These are phyloP conservation scores for Neonectria neomacrospora DNA, from an alignment of 2,329 filamentous ascomycete genomes.

Conservation along the genomic window DNA sequence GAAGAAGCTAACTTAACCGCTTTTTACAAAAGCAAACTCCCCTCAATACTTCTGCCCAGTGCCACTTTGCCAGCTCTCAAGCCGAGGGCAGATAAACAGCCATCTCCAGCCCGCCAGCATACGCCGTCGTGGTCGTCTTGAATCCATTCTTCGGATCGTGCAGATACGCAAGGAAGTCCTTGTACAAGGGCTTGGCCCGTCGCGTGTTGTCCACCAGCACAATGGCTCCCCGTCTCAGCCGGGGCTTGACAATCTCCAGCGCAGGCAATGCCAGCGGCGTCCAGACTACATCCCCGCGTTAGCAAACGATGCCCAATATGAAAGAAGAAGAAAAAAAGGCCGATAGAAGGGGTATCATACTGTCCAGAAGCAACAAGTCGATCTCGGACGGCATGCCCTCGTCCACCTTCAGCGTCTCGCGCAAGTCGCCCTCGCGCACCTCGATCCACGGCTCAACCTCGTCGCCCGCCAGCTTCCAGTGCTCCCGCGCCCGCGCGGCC, in stretches of 20 bases:
- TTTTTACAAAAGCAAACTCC: neutral
- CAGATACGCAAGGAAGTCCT: slow-evolving; percentile 60
- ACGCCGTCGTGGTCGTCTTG: slow-evolving; percentile 51
- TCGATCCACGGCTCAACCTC: slow-evolving; percentile 65
- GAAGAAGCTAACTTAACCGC: neutral
- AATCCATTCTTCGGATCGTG: slow-evolving; percentile 60
- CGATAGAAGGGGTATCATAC: slow-evolving; percentile 54
- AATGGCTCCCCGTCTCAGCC: slow-evolving; percentile 58
- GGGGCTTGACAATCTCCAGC: slow-evolving; percentile 59
- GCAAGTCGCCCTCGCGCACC: slow-evolving; percentile 66
- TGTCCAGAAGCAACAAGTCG: slow-evolving; percentile 71
- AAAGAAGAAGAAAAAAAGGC: neutral
- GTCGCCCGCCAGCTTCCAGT: slow-evolving; percentile 65
- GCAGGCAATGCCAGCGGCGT: slow-evolving; percentile 64
- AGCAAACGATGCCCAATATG: slow-evolving; percentile 11
- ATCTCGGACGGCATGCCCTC: slow-evolving; percentile 56
- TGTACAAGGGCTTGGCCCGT: slow-evolving; percentile 53
- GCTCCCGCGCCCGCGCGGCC: slow-evolving; percentile 59
- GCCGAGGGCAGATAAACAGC: slow-evolving; percentile 38
- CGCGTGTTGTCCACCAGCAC: slow-evolving; percentile 63
- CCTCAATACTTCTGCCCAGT: neutral
- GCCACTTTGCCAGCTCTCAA: slow-evolving; percentile 34
- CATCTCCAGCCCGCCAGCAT: slow-evolving; percentile 47
- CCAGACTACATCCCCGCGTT: slow-evolving; percentile 58
- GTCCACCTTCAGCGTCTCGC: slow-evolving; percentile 60